Conservation (phyloP, 495 filamentous ascomycete species). For the Penicilliopsis zonata region DNA sequence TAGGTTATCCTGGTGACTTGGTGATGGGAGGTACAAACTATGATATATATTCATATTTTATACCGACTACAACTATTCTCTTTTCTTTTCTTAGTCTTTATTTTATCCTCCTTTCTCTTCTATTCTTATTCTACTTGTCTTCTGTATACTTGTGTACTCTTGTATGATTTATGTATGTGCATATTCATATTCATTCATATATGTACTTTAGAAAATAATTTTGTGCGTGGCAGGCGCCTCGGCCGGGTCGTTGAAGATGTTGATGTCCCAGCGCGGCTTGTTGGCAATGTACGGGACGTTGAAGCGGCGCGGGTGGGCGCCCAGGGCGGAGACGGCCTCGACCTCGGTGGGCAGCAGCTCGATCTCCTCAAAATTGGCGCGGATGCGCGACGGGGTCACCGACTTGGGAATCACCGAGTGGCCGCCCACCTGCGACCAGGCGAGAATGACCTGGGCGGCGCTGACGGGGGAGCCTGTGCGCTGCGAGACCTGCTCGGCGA, state of each 20-base stretch:
- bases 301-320: slow-evolving; percentile 31
- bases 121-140: too few relatives aligned
- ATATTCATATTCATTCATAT: too few relatives aligned
- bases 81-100: too few relatives aligned
- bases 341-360: slow-evolving; percentile 33
- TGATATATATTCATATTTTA: too few relatives aligned
- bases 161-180: too few relatives aligned
- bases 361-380: slow-evolving; percentile 37
- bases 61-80: too few relatives aligned
- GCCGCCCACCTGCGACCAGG: slow-evolving; percentile 36
- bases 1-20: too few relatives aligned
- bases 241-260: slow-evolving; percentile 32
- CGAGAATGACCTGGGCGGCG: slow-evolving; percentile 32
- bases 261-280: slow-evolving; percentile 34
- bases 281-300: slow-evolving; percentile 34
- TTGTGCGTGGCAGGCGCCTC: slow-evolving; percentile 31
- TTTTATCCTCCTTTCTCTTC: too few relatives aligned
- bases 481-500: slow-evolving; percentile 29
- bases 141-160: too few relatives aligned
- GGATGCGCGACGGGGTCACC: slow-evolving; percentile 33
- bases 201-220: too few relatives aligned
- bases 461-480: slow-evolving; percentile 26
- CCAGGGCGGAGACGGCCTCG: slow-evolving; percentile 28
- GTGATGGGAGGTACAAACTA: too few relatives aligned
- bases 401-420: slow-evolving; percentile 41